A percentile compares a stretch with the other conserved stretches of the same genome.
These are phyloP conservation scores for Tetrapisispora pingtungensis DNA, from an alignment of 805 yeast genomes.

Conservation along the genomic window DNA sequence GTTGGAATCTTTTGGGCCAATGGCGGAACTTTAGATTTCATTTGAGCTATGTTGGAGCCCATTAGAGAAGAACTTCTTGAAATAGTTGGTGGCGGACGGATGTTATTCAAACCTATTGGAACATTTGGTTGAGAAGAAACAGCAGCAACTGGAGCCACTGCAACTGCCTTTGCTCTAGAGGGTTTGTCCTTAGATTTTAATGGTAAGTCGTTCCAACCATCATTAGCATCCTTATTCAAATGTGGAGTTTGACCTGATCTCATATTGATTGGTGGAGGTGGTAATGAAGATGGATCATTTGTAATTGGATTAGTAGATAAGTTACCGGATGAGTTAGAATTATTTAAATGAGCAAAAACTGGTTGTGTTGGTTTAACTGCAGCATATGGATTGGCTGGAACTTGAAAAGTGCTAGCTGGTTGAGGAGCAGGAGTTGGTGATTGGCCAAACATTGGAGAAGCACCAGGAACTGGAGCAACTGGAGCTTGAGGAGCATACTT, in stretches of 20 bases:
- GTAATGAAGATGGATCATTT: constrained; percentile 4
- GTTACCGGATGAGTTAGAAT: neutral
- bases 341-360: constrained; percentile 4
- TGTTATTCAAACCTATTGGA: constrained; percentile 6
- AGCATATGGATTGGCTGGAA: constrained; percentile 9
- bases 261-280: constrained; percentile 31
- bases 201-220: constrained; percentile 32
- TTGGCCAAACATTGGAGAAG: constrained; percentile 21
- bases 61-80: constrained; percentile 17
- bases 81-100: constrained; percentile 22
- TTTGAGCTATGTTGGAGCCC: constrained; percentile 1
- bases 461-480: constrained; percentile 13
- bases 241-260: constrained; percentile 30
- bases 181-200: constrained; percentile 23
- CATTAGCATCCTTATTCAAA: constrained; percentile 28
- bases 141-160: constrained; percentile 27
- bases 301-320: neutral
- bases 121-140: constrained; percentile 3
- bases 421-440: constrained; percentile 12
- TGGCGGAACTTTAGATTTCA: neutral
- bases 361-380: constrained; percentile 8
- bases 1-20: constrained; percentile 1
- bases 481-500: constrained; percentile 16
- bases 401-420: constrained; percentile 11
- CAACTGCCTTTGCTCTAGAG: constrained; percentile 28